Evolutionary conservation across 352 stramenopile genomes (phyloP), one percentile per base, ranked within the genome.

Genomic region (Globisporangium paddicum): DNA sequence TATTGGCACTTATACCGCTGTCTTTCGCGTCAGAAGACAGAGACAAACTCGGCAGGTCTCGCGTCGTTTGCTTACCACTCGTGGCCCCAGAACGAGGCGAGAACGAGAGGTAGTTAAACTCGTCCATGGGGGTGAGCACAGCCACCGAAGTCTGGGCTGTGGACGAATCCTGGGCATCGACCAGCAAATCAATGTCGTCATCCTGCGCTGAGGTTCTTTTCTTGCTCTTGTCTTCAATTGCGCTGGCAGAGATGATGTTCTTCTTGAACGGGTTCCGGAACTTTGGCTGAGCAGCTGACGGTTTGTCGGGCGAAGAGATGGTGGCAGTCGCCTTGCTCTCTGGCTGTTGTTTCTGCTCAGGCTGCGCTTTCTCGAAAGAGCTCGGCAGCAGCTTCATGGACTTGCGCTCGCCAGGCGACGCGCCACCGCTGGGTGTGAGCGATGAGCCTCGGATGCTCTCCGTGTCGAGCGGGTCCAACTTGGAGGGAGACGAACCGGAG

Each of bases 241-340:
- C 35, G 13, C 18, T n/a, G 19, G 16, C 30, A 18, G 18, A 18
- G 3, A 35, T 11, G 18, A 23, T 0, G 11, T n/a, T 30, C 34
- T 55, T 63, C 56, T 57, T 63, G 28, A 63, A 63, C 30, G 47
- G 47, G 47, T 51, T 63, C 7, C 47, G 28, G 56, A 57, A 63
- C 47, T 51, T 57, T 1, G 56, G 45, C 19, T 55, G 55, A 21
- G 55, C 45, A 4, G 30, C 10, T 10, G 46, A 0, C 7, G 16
- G 46, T n/a, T 56, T 63, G n/a, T 52, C 56, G 13, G 47, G 37
- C 16, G 47, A 46, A 0, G 38, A 7, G 14, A 32, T 53, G 18
- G 41, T 35, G 9, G 32, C 9, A 2, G 21, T 25, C 18, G 30
- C 11, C 47, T 54, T 54, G 6, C 26, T 26, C 3, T 54, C 47